phyloP scores from a whole-genome alignment of 306 rosid genomes.

The Aeschynomene evenia region DNA sequence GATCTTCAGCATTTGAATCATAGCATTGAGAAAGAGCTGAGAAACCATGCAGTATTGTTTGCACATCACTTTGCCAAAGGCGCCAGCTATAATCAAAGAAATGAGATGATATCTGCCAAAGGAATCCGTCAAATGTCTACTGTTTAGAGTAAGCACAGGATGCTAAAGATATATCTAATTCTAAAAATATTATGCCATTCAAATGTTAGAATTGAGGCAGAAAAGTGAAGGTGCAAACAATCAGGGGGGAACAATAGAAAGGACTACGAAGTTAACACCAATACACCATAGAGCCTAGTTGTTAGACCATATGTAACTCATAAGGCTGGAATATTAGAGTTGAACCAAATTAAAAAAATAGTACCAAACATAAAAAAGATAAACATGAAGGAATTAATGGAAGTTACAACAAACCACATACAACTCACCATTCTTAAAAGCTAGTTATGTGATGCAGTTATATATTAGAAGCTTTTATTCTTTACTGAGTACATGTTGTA shows the following conservation, averaged over 20 bases:
- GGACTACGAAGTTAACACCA: constrained; percentile 12
- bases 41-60: constrained; percentile 76
- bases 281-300: constrained; percentile 20
- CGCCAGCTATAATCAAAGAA: constrained; percentile 94
- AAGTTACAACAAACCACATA: constrained; percentile 11
- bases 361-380: not conserved
- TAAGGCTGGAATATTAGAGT: constrained; percentile 6
- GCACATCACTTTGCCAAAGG: constrained; percentile 92
- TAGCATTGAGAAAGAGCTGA: constrained; percentile 65
- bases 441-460: not conserved
- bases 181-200: constrained; percentile 15
- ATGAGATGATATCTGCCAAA: constrained; percentile 86
- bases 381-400: not conserved
- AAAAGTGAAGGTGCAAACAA: not conserved
- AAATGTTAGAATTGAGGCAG: constrained; percentile 5
- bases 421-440: not conserved
- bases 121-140: constrained; percentile 14
- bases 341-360: not conserved
- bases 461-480: not conserved
- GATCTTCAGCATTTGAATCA: constrained; percentile 61
- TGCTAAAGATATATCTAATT: constrained; percentile 16
- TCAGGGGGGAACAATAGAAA: not conserved
- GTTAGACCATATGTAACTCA: constrained; percentile 7
- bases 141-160: constrained; percentile 8
- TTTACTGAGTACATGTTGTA: not conserved